Conservation (phyloP, 768 basidiomycete species). For the Agaricus blazei region DNA sequence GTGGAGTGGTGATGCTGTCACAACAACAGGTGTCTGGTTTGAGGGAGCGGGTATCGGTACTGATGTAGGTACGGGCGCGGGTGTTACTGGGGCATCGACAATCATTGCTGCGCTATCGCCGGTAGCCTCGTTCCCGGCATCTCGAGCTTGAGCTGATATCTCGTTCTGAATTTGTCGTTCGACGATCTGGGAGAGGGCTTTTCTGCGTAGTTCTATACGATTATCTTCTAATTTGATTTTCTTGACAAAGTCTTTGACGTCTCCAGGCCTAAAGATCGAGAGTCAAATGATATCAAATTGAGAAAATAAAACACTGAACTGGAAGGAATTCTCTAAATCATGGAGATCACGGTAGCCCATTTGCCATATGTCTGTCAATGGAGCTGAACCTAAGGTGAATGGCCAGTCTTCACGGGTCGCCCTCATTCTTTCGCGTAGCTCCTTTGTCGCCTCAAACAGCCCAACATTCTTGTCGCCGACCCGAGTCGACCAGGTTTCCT, state of each 20-base stretch:
- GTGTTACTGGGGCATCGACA: conserved; percentile 12
- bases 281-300: conserved; percentile 6
- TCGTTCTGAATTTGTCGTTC: conserved; percentile 20
- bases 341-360: conserved; percentile 66
- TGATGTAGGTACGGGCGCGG: conserved; percentile 13
- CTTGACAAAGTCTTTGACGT: conserved; percentile 70
- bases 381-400: conserved; percentile 60
- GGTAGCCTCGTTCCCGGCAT: background rate
- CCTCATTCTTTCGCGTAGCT: conserved; percentile 46
- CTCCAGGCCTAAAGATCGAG: conserved; percentile 48
- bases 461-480: conserved; percentile 38
- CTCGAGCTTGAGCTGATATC: background rate
- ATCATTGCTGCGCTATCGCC: conserved; percentile 13
- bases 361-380: conserved; percentile 79
- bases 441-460: conserved; percentile 58
- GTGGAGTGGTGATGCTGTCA: conserved; percentile 44
- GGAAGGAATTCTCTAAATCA: conserved; percentile 63
- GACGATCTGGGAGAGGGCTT: conserved; percentile 27
- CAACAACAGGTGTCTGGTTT: conserved; percentile 22
- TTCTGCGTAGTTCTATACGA: conserved; percentile 51
- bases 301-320: conserved; percentile 35
- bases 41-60: conserved; percentile 19
- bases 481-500: conserved; percentile 56
- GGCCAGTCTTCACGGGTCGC: conserved; percentile 58
- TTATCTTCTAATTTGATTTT: conserved; percentile 65